phyloP scores from a whole-genome alignment of 768 basidiomycete species.

The Tulasnella sp. region DNA sequence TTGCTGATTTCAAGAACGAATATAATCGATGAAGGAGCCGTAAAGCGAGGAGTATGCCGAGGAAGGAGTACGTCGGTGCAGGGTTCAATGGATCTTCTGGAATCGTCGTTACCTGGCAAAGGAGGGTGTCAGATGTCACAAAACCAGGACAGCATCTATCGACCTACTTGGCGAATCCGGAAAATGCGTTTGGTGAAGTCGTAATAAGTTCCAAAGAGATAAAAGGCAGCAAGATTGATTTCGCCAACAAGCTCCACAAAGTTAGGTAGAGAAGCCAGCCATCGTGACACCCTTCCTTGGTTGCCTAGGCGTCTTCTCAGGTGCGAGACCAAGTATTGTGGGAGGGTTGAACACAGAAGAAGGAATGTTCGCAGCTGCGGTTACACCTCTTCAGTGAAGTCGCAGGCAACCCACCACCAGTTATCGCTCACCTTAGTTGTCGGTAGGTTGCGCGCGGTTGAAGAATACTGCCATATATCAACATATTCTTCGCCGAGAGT shows the following conservation, averaged over 20 bases:
- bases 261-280: slow-evolving; percentile 38
- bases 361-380: slow-evolving; percentile 41
- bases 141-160: background rate
- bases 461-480: slow-evolving; percentile 67
- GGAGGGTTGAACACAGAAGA: slow-evolving; percentile 58
- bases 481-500: slow-evolving; percentile 90
- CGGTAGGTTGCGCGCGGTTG: slow-evolving; percentile 38
- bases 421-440: slow-evolving; percentile 31
- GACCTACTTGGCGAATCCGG: slow-evolving; percentile 57
- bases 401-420: background rate
- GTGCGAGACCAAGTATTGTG: slow-evolving; percentile 52
- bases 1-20: slow-evolving; percentile 27
- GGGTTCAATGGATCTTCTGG: slow-evolving; percentile 61
- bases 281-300: slow-evolving; percentile 32
- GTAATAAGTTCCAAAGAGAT: slow-evolving; percentile 73
- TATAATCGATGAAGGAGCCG: slow-evolving; percentile 58
- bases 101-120: slow-evolving; percentile 59
- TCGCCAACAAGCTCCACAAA: slow-evolving; percentile 54
- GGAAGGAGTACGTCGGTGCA: slow-evolving; percentile 79
- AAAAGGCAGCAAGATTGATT: slow-evolving; percentile 72
- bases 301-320: slow-evolving; percentile 36
- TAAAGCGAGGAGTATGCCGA: slow-evolving; percentile 63
- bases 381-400: background rate
- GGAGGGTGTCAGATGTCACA: background rate
- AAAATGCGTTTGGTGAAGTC: slow-evolving; percentile 59